Evolutionary conservation across 2,329 filamentous ascomycete species (phyloP).

Genomic region (Exophiala sp.): DNA sequence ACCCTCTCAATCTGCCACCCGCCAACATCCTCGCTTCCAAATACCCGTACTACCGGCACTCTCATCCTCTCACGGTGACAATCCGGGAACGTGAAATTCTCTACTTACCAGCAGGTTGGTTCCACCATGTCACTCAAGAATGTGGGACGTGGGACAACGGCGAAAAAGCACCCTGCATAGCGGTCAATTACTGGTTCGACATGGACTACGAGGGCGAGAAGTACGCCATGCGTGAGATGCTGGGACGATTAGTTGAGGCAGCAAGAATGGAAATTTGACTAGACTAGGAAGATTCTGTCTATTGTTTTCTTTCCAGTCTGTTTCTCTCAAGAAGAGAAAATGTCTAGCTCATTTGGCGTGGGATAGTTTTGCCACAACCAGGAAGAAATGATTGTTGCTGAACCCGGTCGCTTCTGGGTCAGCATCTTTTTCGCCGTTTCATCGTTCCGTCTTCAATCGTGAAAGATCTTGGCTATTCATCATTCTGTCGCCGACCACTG

Average conservation of each 20-base stretch:
- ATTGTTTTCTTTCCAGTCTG: not conserved
- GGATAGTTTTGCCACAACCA: no score
- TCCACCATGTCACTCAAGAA: constrained; percentile 27
- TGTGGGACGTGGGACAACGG: constrained; percentile 25
- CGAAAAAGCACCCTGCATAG: constrained; percentile 23
- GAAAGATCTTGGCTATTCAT: no score
- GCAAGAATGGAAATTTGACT: not conserved
- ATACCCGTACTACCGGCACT: constrained; percentile 21
- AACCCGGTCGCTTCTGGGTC: no score
- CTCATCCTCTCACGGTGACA: constrained; percentile 21
- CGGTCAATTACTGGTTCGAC: constrained; percentile 30
- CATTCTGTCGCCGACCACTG: no score
- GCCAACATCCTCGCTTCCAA: not conserved
- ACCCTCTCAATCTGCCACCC: constrained; percentile 12
- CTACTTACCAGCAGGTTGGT: constrained; percentile 28
- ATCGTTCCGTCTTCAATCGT: no score
- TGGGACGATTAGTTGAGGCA: constrained; percentile 27
- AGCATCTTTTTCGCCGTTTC: no score
- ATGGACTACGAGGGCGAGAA: constrained; percentile 41
- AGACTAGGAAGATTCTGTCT: not conserved
- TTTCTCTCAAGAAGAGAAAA: no score
- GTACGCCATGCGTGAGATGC: constrained; percentile 41
- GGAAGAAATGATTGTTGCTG: no score
- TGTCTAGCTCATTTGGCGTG: no score
- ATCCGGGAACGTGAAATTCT: constrained; percentile 26